Evolutionary conservation across 164 flowering plant genomes (phyloP), one percentile per base, ranked within the genome.

Genomic region (Tetrastigma voinierianum): DNA sequence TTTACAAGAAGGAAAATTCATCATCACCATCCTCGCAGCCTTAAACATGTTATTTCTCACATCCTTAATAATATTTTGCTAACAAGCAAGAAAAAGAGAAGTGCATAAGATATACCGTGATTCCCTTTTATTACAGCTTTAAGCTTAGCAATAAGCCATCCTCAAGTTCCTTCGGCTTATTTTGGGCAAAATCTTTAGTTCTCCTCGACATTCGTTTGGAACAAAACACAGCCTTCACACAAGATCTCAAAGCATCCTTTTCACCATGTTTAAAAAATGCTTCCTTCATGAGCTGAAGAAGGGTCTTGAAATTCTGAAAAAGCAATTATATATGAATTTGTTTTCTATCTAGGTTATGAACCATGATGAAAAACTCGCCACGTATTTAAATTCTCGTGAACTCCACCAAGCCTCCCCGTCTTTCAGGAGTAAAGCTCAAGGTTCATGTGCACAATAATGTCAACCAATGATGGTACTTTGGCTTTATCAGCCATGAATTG

Each of bases 231-330:
- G 99, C 95, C 82, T 85, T 90, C 59, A 96, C 83, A 77, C 99
- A 93, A 25, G 97, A 87, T 74, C 98, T 81, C 72, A 96, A 66
- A 46, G 90, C 82, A 54, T 90, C 96, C 80, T 87, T 93, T 68
- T 91, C 99, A 45, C 97, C 93, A 75, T 96, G 99, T 70, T 91
- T 96, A 57, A 93, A 96, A 73, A 90, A 93, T 57, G 96, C 91
- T 64, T 90, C 97, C 81, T 85, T 91, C 51, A 90, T 78, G 43
- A 90, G 88, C 72, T 84, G 87, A 67, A 96, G 87, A 65, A 76
- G 80, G 55, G 81, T 72, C 80, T 85, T 87, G 62, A 91, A 93
- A 72, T 78, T 88, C 99, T 96, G 86, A 57, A 74, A 77, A 13
- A 47, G 52, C 46, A 73, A 79, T n/a, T 11, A 72, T 66, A 64